phyloP scores from a whole-genome alignment of 371 early-diverging fungal species.

The Mucor ambiguus region DNA sequence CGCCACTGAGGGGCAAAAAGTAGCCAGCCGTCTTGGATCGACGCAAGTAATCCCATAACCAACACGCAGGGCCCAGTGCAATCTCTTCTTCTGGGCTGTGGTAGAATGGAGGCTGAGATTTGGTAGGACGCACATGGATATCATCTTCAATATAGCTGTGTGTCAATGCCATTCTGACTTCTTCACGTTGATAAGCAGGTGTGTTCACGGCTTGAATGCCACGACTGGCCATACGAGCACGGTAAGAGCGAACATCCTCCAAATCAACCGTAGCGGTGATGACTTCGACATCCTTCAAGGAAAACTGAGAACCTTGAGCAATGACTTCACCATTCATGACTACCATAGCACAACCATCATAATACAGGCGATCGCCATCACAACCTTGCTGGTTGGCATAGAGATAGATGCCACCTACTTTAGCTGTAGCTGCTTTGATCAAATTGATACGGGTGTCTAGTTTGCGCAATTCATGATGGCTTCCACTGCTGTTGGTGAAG shows the following conservation, averaged over 20 bases:
- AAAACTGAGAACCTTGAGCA: constrained; percentile 93
- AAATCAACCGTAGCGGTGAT: constrained; percentile 91
- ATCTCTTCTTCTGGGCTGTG: constrained; percentile 83
- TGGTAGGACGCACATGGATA: constrained; percentile 34
- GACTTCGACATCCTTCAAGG: constrained; percentile 93
- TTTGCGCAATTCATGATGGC: constrained; percentile 93
- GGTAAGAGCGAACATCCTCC: constrained; percentile 84
- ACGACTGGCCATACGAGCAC: constrained; percentile 74
- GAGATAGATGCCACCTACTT: constrained; percentile 94
- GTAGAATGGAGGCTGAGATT: constrained; percentile 44
- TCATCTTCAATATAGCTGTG: constrained; percentile 48
- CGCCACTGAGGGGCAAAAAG: constrained; percentile 96
- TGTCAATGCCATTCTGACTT: constrained; percentile 60
- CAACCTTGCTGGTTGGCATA: constrained; percentile 98
- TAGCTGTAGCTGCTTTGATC: constrained; percentile 87
- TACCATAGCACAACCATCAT: constrained; percentile 94
- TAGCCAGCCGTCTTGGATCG: constrained; percentile 88
- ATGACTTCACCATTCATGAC: constrained; percentile 89
- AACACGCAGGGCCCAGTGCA: constrained; percentile 95
- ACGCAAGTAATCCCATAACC: constrained; percentile 99
- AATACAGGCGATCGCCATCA: constrained; percentile 98
- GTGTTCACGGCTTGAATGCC: constrained; percentile 78
- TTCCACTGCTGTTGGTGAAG: constrained; percentile 91
- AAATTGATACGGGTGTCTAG: constrained; percentile 84
- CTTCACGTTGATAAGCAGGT: constrained; percentile 64